These are phyloP conservation scores for Cucumis melo DNA, from an alignment of 306 rosid genomes.

Conservation along the genomic window DNA sequence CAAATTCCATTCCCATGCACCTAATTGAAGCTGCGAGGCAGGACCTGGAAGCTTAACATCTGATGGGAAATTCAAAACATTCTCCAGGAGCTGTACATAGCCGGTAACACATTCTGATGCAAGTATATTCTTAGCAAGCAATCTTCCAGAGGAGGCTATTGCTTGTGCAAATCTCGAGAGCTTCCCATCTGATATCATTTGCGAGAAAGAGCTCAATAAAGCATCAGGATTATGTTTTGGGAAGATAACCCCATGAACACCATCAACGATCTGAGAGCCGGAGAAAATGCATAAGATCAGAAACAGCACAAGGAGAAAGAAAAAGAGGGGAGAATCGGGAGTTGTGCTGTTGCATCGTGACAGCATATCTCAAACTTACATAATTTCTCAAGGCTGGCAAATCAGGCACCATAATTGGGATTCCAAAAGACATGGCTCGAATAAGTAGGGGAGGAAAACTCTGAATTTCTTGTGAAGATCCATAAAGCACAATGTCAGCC, in stretches of 20 bases:
- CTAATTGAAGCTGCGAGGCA: constrained; percentile 57
- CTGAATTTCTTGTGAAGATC: constrained; percentile 83
- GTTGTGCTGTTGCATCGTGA: neutral
- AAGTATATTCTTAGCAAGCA: constrained; percentile 55
- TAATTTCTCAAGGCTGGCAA: constrained; percentile 56
- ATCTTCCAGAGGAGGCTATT: constrained; percentile 78
- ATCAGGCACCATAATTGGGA: constrained; percentile 82
- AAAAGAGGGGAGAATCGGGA: neutral
- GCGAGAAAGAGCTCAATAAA: constrained; percentile 65
- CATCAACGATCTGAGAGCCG: constrained; percentile 49
- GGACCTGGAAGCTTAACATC: constrained; percentile 59
- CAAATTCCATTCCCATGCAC: constrained; percentile 73
- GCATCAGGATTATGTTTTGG: constrained; percentile 71
- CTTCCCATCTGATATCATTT: constrained; percentile 63
- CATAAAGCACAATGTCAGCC: constrained; percentile 90
- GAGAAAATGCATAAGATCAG: neutral
- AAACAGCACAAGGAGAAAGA: neutral
- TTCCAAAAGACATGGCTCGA: constrained; percentile 79
- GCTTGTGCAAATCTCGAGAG: constrained; percentile 68
- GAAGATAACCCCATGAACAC: constrained; percentile 58
- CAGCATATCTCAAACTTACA: constrained; percentile 35
- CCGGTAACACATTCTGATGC: constrained; percentile 75
- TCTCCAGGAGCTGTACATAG: constrained; percentile 84
- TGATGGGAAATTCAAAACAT: constrained; percentile 70
- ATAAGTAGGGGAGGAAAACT: constrained; percentile 82